Percentiles rank a stretch among this genome's conserved stretches.
Conservation (phyloP, 768 basidiomycete species). For the Mycena amicta region DNA sequence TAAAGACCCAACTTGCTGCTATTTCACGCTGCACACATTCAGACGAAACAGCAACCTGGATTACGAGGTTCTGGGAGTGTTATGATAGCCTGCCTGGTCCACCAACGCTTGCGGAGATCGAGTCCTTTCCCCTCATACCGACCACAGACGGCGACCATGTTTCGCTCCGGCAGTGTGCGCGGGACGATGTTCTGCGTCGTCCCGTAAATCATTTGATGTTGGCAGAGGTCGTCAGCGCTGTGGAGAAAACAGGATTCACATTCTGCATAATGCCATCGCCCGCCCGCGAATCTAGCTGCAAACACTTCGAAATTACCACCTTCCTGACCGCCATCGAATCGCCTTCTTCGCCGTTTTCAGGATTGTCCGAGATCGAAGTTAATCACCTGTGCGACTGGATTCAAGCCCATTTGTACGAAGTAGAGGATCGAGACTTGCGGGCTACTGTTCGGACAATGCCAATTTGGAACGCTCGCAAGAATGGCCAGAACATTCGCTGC, state of each 20-base stretch:
- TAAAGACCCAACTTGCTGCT: background rate
- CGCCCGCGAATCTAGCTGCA: background rate
- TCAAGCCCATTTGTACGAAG: background rate
- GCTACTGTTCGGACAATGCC: slow-evolving; percentile 9
- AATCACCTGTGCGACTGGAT: slow-evolving; percentile 13
- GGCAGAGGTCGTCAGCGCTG: slow-evolving; percentile 10
- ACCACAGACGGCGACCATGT: slow-evolving; percentile 13
- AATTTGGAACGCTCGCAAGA: slow-evolving; percentile 17
- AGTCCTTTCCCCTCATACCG: slow-evolving; percentile 16
- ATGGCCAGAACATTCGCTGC: background rate
- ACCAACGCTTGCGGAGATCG: slow-evolving; percentile 1
- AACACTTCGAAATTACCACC: slow-evolving; percentile 9
- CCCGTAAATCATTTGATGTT: background rate
- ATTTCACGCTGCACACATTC: slow-evolving; percentile 6
- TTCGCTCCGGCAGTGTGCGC: slow-evolving; percentile 14
- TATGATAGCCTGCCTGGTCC: slow-evolving; percentile 11
- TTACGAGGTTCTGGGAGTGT: slow-evolving; percentile 17
- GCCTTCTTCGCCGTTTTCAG: slow-evolving; percentile 6
- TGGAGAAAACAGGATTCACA: slow-evolving; percentile 8
- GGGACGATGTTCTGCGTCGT: slow-evolving; percentile 15
- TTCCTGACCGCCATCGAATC: slow-evolving; percentile 11
- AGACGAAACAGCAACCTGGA: slow-evolving; percentile 10
- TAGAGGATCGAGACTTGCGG: background rate
- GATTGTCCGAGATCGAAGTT: slow-evolving; percentile 9
- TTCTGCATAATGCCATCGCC: slow-evolving; percentile 16